A percentile compares a stretch with the other conserved stretches of the same genome.
These are phyloP conservation scores for Dactylis glomerata DNA, from an alignment of 176 grass and related monocot species.

Conservation along the genomic window DNA sequence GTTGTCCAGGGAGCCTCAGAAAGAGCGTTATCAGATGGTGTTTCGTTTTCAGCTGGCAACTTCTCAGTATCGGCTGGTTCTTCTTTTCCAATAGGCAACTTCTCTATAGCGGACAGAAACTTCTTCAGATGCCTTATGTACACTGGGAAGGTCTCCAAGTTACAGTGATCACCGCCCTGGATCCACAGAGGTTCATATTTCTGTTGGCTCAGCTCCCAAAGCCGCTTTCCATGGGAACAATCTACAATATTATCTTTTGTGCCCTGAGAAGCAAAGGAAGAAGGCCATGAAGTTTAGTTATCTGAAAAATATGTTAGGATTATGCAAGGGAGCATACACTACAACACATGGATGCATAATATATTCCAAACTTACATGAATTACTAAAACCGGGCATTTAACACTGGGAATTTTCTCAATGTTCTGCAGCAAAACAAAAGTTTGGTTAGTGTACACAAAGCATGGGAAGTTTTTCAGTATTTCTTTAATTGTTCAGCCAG, in stretches of 20 bases:
- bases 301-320: too few species aligned
- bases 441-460: constrained; percentile 9
- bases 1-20: constrained; percentile 44
- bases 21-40: constrained; percentile 27
- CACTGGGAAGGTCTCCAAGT: constrained; percentile 74
- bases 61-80: constrained; percentile 31
- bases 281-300: not conserved
- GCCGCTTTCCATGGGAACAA: constrained; percentile 75
- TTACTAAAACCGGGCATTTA: constrained; percentile 76
- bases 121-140: constrained; percentile 76
- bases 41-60: constrained; percentile 29
- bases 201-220: constrained; percentile 80
- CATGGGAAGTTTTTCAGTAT: not conserved
- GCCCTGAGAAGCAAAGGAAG: constrained; percentile 48
- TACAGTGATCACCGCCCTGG: constrained; percentile 75
- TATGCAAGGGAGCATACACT: not conserved
- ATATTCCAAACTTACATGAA: constrained; percentile 70
- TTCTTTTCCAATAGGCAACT: constrained; percentile 34
- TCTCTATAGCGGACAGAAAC: constrained; percentile 68
- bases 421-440: constrained; percentile 60
- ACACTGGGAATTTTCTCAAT: constrained; percentile 80
- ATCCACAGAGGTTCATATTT: constrained; percentile 97
- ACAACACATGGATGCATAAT: not conserved
- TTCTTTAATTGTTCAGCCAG: not conserved
- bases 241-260: constrained; percentile 73